A percentile compares a stretch with the other conserved stretches of the same genome.
Conservation (phyloP, 306 rosid species). For the Cucurbita moschata region DNA sequence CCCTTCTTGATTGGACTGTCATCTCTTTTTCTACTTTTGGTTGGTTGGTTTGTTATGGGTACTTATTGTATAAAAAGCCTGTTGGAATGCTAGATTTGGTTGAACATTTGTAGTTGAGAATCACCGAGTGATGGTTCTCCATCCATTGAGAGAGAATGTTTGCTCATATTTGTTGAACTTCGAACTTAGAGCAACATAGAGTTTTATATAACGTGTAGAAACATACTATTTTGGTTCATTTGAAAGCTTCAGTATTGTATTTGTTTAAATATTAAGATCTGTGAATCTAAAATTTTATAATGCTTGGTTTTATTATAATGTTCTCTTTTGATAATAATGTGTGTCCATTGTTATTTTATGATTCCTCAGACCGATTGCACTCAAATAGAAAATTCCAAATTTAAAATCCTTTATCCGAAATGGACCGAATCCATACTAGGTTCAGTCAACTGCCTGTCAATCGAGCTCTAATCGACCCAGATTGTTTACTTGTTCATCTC, state of each 20-base stretch:
- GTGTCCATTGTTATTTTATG: too few relatives aligned
- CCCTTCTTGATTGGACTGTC: slow-evolving; percentile 46
- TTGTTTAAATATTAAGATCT: too few relatives aligned
- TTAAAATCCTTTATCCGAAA: not conserved
- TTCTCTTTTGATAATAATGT: too few relatives aligned
- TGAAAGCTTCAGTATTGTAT: not conserved
- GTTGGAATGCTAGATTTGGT: slow-evolving; percentile 36
- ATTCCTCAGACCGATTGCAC: not conserved
- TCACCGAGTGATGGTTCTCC: not conserved
- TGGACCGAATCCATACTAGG: not conserved
- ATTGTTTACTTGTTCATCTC: not conserved
- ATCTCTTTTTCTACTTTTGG: slow-evolving; percentile 46
- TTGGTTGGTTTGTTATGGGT: slow-evolving; percentile 68
- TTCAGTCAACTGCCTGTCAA: not conserved
- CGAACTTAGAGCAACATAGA: not conserved
- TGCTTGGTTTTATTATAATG: too few relatives aligned
- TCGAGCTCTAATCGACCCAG: slow-evolving; percentile 6
- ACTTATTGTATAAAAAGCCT: slow-evolving; percentile 39
- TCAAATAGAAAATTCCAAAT: not conserved
- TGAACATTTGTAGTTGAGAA: not conserved
- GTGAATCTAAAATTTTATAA: too few relatives aligned
- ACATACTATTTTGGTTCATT: not conserved
- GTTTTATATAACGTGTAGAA: not conserved
- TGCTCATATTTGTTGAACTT: not conserved
- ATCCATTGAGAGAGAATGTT: not conserved